Evolutionary conservation across 2,329 filamentous ascomycete species (phyloP).

Genomic region (Lasiodiplodia sp.): DNA sequence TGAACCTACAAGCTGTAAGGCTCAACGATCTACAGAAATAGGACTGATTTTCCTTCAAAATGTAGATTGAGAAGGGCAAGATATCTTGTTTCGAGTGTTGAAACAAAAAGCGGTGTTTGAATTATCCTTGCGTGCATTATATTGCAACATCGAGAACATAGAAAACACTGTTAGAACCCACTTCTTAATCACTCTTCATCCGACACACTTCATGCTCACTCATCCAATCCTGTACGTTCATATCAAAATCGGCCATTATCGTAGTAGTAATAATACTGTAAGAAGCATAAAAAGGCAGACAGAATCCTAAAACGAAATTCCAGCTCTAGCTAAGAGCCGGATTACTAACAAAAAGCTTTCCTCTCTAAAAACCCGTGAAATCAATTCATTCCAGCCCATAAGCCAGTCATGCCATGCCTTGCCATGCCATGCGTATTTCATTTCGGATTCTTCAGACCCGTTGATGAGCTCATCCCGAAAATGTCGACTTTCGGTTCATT

Average conservation of each 20-base stretch:
- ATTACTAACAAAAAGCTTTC: background rate
- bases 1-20: too few relatives aligned
- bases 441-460: background rate
- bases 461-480: background rate
- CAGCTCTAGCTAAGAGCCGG: background rate
- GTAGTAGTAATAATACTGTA: background rate
- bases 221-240: background rate
- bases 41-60: background rate
- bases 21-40: background rate
- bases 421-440: constrained; percentile 4
- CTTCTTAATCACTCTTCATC: background rate
- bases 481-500: background rate
- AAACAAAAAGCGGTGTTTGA: too few relatives aligned
- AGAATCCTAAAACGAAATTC: background rate
- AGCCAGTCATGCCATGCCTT: background rate
- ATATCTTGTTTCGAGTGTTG: background rate
- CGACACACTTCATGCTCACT: background rate
- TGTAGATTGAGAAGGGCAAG: background rate
- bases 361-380: background rate
- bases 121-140: too few relatives aligned
- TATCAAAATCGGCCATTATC: background rate
- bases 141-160: too few relatives aligned
- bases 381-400: background rate
- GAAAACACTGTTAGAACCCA: background rate
- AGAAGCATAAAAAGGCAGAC: background rate